Evolutionary conservation across 306 rosid species (phyloP), one percentile per base, ranked within the genome.

Genomic region (Cucurbita maxima): DNA sequence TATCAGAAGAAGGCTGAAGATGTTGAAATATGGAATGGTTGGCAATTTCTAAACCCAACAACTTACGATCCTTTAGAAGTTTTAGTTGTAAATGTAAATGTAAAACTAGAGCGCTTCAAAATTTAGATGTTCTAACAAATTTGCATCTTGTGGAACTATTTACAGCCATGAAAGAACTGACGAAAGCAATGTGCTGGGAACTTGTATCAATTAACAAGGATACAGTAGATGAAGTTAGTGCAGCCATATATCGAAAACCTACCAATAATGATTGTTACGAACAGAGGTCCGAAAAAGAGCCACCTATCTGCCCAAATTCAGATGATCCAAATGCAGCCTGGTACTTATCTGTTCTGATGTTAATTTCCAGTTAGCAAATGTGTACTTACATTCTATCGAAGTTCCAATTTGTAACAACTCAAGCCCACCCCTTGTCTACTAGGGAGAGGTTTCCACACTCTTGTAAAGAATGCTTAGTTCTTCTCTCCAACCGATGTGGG

Each of bases 261-360:
- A 71, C 56, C 38, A 73, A 88, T 79, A 91, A 95, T 63, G 97
- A 91, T 79, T 91, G 99, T 83, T 95, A 89, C 15, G 96, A 91
- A 87, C 58, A 82, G 79, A 89, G 97, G 64, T 71, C 82, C 6
- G 76, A 79, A 85, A 84, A 78, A 11, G 86, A 89, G 73, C 97
- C 99, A 58, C 90, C 96, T 9, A 7, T 89, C n/a, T 95, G 99
- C 78, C 75, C 67, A 41, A 84, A 73, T 5, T 78, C 91, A 6
- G 99, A 95, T 79, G 99, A 91, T 80, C 85, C 91, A 20, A 83
- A 84, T 83, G 99, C 96, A 36, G 95, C 99, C 70, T 94, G 99
- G 99, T 94, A 89, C 57, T 69, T 69, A 48, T 14, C 74, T 7
- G 1, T 48, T 25, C 48, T 30, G 58, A 69, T 69, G 25, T 48